Percentiles rank a stretch among this genome's conserved stretches.
Evolutionary conservation across 225 moss, liverwort and hornwort species (phyloP).

Genomic region (Antitrichia curtipendula): DNA sequence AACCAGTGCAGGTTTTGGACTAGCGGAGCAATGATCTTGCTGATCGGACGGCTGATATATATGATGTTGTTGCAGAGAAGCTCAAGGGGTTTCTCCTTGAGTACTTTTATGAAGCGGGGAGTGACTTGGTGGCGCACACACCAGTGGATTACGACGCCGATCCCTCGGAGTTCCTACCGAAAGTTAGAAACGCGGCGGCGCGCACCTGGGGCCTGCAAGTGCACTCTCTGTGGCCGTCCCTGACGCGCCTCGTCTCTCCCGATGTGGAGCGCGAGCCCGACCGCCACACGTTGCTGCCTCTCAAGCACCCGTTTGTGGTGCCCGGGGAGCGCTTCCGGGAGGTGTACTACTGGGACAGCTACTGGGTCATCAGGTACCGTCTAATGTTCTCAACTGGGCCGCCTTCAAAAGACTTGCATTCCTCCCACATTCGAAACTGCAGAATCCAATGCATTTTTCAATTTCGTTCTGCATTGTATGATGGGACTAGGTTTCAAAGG

Average conservation of each 20-base stretch:
- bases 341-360: constrained; percentile 94
- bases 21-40: background rate
- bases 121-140: constrained; percentile 33
- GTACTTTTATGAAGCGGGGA: constrained; percentile 48
- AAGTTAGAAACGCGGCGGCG: constrained; percentile 28
- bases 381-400: too few species aligned
- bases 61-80: constrained; percentile 3
- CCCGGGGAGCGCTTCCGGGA: constrained; percentile 79
- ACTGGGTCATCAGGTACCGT: constrained; percentile 61
- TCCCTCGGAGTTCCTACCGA: constrained; percentile 39
- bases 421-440: background rate
- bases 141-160: constrained; percentile 16
- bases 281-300: constrained; percentile 46
- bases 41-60: background rate
- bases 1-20: too few species aligned
- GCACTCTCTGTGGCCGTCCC: constrained; percentile 58
- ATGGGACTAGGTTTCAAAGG: background rate
- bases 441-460: background rate
- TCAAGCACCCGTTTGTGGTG: constrained; percentile 46
- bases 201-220: constrained; percentile 43
- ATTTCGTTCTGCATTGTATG: background rate
- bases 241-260: constrained; percentile 38
- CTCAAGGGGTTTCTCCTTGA: constrained; percentile 27
- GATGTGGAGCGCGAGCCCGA: constrained; percentile 39
- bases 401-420: background rate